Conservation (phyloP, 768 basidiomycete genomes). For the Boletus patriciae region DNA sequence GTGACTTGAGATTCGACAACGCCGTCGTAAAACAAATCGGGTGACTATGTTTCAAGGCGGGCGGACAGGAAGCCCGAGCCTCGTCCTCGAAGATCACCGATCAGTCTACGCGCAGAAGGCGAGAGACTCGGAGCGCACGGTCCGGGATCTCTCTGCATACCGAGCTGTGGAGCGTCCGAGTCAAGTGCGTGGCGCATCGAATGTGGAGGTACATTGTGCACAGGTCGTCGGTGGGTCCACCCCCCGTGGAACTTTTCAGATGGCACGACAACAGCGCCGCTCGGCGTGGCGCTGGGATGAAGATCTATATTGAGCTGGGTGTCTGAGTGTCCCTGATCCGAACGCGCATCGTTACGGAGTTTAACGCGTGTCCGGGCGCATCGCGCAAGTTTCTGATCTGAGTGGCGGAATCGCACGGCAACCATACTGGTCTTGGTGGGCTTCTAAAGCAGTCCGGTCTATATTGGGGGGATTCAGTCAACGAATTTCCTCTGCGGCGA, state of each 20-base stretch:
- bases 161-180: not conserved
- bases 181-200: not conserved
- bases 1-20: not conserved
- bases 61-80: not conserved
- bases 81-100: not conserved
- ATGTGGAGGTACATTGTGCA: not conserved
- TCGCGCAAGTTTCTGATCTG: not conserved
- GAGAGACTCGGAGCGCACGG: not conserved
- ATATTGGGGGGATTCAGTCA: not conserved
- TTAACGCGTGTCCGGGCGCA: not conserved
- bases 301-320: not conserved
- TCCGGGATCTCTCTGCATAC: not conserved
- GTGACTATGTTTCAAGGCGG: not conserved
- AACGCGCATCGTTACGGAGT: not conserved
- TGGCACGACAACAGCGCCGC: not conserved
- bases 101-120: not conserved
- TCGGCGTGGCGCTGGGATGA: not conserved
- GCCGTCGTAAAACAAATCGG: not conserved
- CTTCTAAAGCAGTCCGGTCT: not conserved
- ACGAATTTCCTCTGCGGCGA: not conserved
- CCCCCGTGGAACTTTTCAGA: not conserved
- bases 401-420: not conserved
- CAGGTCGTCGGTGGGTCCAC: no score
- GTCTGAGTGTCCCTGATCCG: not conserved
- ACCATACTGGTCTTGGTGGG: not conserved